phyloP scores from a whole-genome alignment of 73 alveolate species.

The Paramecium octaurelia region DNA sequence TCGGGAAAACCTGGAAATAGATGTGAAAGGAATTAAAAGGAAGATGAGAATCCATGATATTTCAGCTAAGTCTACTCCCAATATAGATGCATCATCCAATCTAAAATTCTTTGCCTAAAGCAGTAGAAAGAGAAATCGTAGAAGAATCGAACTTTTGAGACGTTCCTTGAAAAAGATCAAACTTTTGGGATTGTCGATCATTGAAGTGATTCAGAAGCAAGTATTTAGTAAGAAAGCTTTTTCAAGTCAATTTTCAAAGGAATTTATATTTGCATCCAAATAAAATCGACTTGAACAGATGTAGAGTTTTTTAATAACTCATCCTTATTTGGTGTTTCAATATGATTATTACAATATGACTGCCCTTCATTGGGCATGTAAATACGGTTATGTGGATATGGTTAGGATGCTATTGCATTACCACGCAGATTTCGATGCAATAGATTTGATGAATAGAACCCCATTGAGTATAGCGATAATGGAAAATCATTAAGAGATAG shows the following conservation, averaged over 20 bases:
- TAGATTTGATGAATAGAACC: conserved; percentile 36
- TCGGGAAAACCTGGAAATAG: neutral
- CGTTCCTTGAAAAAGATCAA: neutral
- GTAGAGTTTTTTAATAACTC: neutral
- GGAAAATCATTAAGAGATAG: neutral
- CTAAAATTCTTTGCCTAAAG: neutral
- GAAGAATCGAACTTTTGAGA: neutral
- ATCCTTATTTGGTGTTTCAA: conserved; percentile 43
- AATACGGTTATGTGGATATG: neutral
- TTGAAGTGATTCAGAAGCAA: neutral
- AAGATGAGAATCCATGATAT: neutral
- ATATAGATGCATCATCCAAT: neutral
- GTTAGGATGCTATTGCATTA: neutral
- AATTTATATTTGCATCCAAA: conserved; percentile 34
- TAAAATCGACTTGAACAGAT: neutral
- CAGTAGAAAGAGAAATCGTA: neutral
- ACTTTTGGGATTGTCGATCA: neutral
- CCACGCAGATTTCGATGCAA: conserved; percentile 38
- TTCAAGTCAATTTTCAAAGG: neutral
- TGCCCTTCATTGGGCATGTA: conserved; percentile 47
- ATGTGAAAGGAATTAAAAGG: neutral
- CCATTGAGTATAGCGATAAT: neutral
- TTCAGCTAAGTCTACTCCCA: neutral
- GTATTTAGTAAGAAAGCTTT: neutral
- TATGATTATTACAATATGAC: conserved; percentile 40